Base-by-base conservation (phyloP, 1,284 basidiomycete species). In the Mycena citricolor region DNA sequence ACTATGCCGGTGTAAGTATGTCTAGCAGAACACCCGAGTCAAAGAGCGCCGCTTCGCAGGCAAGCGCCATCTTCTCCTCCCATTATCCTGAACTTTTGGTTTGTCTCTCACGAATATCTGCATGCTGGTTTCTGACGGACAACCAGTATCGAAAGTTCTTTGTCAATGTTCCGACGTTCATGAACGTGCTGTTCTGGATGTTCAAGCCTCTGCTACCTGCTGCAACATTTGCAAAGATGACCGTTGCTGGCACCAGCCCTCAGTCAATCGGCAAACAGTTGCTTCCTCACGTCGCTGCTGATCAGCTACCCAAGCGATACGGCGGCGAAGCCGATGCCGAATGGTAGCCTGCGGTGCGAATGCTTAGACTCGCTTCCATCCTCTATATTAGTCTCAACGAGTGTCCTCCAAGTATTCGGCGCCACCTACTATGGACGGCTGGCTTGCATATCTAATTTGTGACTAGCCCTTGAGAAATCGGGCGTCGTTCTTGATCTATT, bases 171-270 rank as follows among this genome's bases (percentile, higher is more conserved):
- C 86, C 87, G 0, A 74, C 76, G 2, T 59, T 85, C 47, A 69
- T 88, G 54, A 76, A 79, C 25, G 90, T 86, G 86, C 73, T 90
- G 47, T 90, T 87, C 67, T 88, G 84, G 85, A 57, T 79, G n/a
- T 88, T 89, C 71, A 89, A 83, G 60, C 74, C 86, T 0, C 59
- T 90, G 51, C 61, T 90, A 10, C 76, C 87, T 3, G 64, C 83
- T 5, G 74, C 75, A 29, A 88, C 86, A 12, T 60, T 87, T 20
- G 79, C 81, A 11, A 90, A 90, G 71, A 86, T 90, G 81, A 68
- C 69, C 32, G 81, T 89, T 14, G 81, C 87, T n/a, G 86, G 86
- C 28, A 70, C 70, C 25, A 79, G 85, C 7, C 59, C 73, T 19
- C 61, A 70, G 49, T 65, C 74, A 0, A 79, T 90, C 36, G 69